phyloP scores from a whole-genome alignment of 164 flowering plant genomes.

The Tinospora cordifolia region DNA sequence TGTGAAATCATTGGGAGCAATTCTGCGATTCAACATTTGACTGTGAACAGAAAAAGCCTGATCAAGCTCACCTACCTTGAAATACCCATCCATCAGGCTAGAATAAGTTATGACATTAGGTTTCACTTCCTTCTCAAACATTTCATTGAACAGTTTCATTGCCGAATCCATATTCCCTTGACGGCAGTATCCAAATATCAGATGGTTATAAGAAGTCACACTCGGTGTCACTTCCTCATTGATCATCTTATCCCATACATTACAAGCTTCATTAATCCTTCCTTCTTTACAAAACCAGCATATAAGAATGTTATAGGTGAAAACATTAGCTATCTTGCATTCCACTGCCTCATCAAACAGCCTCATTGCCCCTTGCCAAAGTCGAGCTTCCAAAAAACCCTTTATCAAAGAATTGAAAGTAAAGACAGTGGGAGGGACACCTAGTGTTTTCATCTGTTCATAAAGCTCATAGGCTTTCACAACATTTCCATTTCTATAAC shows the following conservation, averaged over 20 bases:
- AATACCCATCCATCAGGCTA: conserved; percentile 50
- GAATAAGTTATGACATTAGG: conserved; percentile 59
- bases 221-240: conserved; percentile 38
- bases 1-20: conserved; percentile 46
- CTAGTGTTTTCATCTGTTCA: conserved; percentile 44
- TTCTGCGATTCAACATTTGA: conserved; percentile 35
- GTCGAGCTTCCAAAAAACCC: conserved; percentile 34
- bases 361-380: conserved; percentile 33
- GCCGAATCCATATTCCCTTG: conserved; percentile 47
- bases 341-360: conserved; percentile 62
- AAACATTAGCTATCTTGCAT: conserved; percentile 41
- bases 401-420: conserved; percentile 37
- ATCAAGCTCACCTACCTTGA: conserved; percentile 40
- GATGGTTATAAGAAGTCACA: conserved; percentile 48
- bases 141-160: conserved; percentile 28
- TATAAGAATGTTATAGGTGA: conserved; percentile 40
- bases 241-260: conserved; percentile 50
- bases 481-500: conserved; percentile 39
- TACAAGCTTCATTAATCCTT: conserved; percentile 41
- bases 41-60: conserved; percentile 37
- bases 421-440: conserved; percentile 37
- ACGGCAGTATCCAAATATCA: conserved; percentile 55
- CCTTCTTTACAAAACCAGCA: conserved; percentile 42
- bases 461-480: conserved; percentile 52
- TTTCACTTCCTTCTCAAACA: conserved; percentile 36